These are phyloP conservation scores for Xylaria bambusicola DNA, from an alignment of 495 filamentous ascomycete genomes.

Conservation along the genomic window DNA sequence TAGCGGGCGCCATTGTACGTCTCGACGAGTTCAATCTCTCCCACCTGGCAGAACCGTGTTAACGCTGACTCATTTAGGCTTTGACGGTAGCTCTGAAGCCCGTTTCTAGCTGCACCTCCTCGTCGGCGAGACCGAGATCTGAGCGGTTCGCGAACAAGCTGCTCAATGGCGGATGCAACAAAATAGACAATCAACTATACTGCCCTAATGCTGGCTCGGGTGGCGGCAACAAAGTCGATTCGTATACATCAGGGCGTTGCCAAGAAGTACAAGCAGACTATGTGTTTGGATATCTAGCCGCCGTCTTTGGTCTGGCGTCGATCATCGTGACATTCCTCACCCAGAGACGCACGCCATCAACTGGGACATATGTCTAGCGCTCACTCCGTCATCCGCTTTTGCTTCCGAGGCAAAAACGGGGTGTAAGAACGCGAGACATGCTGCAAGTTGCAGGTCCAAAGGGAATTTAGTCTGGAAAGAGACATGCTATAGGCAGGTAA, in stretches of 20 bases:
- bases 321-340: slow-evolving; percentile 17
- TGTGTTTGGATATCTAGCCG: slow-evolving; percentile 39
- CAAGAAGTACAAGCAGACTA: slow-evolving; percentile 37
- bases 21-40: background rate
- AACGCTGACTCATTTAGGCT: slow-evolving; percentile 33
- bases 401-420: background rate
- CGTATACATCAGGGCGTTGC: slow-evolving; percentile 30
- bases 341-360: background rate
- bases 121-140: background rate
- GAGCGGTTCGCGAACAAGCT: slow-evolving; percentile 33
- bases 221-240: background rate
- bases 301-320: slow-evolving; percentile 28
- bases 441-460: no score
- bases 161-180: slow-evolving; percentile 37
- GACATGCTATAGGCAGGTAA: no score
- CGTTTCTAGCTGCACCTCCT: slow-evolving; percentile 34
- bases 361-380: slow-evolving; percentile 10
- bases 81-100: slow-evolving; percentile 46
- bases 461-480: no score
- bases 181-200: background rate
- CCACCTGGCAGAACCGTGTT: background rate
- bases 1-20: slow-evolving; percentile 60
- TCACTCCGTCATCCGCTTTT: background rate
- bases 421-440: no score
- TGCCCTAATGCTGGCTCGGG: slow-evolving; percentile 22